Evolutionary conservation across 441 rosid genomes (phyloP), one percentile per base, ranked within the genome.

Genomic region (Biscutella laevigata): DNA sequence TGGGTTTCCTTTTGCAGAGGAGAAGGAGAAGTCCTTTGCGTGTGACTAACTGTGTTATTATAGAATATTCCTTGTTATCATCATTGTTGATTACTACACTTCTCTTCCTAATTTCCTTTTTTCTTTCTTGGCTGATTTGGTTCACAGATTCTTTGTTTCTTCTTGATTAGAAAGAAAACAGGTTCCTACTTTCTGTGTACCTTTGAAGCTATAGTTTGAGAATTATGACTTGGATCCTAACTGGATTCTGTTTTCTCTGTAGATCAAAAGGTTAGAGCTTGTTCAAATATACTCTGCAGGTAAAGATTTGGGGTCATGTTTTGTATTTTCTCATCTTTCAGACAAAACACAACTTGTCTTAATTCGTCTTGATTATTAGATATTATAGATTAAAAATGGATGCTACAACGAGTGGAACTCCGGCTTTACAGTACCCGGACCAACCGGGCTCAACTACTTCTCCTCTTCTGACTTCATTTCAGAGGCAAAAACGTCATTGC

Each of bases 321-420:
- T 20, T 10, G 21, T 60, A 15, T 39, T 43, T 19, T 15, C 17
- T 22, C 52, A 15, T 12, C 9, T 20, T 59, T 39, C 66, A 50
- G 52, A 46, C 25, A n/a, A 36, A 48, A 29, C 25, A 39, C 2
- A 65, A 56, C 22, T 38, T 54, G 64, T 70, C 37, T 57, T 58
- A 17, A 35, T 27, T 44, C 26, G 4, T 43, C n/a, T n/a, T n/a
- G n/a, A n/a, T n/a, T n/a, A n/a, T n/a, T n/a, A n/a, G 45, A 35
- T 68, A 60, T 75, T 67, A 78, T 77, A 85, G 92, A 77, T 83
- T 72, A 13, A 16, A 79, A 6, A 88, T 88, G 97, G 99, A 94
- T 68, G 82, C 97, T 74, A 77, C 92, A 19, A 61, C 86, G 3
- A 84, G 95, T 52, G 86, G 77, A 71, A 77, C 86, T 38, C 79